Evolutionary conservation across 179 eudicot genomes (phyloP).

Genomic region (Silene vulgaris): DNA sequence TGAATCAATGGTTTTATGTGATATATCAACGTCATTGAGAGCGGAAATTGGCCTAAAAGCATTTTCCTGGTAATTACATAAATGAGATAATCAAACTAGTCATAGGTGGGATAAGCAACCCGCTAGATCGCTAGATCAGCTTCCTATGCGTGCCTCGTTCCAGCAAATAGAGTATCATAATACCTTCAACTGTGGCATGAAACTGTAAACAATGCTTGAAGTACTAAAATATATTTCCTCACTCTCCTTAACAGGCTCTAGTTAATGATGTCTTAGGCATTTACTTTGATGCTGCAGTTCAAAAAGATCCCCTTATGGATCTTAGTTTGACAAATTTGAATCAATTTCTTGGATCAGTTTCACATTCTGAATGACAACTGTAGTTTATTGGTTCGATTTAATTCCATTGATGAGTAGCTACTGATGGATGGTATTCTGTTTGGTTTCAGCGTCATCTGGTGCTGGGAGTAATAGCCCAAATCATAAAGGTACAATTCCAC

Average conservation of each 20-base stretch:
- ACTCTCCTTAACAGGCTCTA: neutral
- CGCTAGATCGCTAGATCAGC: neutral
- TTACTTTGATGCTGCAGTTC: neutral
- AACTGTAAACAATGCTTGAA: neutral
- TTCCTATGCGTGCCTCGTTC: neutral
- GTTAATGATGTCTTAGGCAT: conserved; percentile 2
- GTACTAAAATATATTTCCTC: neutral
- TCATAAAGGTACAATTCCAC: conserved; percentile 65
- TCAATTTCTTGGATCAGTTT: neutral
- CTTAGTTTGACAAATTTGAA: neutral
- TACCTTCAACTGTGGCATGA: neutral
- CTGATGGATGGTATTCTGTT: conserved; percentile 23
- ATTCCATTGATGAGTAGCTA: conserved; percentile 4
- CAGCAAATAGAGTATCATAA: neutral
- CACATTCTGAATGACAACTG: neutral
- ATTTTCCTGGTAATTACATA: conserved; percentile 7
- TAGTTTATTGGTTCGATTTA: conserved; percentile 1
- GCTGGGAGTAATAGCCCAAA: conserved; percentile 91
- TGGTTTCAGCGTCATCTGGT: conserved; percentile 85
- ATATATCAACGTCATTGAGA: neutral
- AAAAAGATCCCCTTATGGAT: neutral
- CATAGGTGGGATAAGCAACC: neutral
- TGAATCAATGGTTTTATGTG: neutral
- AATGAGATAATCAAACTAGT: neutral
- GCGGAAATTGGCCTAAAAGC: neutral